Evolutionary conservation across 306 rosid species (phyloP).

Genomic region (Glycine latifolia): DNA sequence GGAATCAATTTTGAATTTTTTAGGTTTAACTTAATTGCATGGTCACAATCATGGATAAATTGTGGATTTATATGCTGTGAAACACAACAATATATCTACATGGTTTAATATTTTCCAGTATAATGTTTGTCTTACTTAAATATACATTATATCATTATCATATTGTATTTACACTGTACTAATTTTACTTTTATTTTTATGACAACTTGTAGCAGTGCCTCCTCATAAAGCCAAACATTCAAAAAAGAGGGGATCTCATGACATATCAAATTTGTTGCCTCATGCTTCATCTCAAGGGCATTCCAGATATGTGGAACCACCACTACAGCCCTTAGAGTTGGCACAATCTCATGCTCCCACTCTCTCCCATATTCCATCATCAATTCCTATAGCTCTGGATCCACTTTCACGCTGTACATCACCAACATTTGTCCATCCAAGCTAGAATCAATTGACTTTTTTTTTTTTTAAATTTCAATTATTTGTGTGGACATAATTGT

Average conservation of each 20-base stretch:
- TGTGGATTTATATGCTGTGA: background rate
- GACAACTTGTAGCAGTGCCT: background rate
- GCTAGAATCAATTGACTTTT: background rate
- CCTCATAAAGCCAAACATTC: conserved; percentile 9
- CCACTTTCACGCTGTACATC: background rate
- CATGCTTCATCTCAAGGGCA: background rate
- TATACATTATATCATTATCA: too few relatives aligned
- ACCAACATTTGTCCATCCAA: background rate
- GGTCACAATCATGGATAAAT: background rate
- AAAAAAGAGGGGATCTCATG: background rate
- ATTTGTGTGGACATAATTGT: background rate
- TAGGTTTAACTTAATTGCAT: background rate
- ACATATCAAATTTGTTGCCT: background rate
- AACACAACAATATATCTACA: too few relatives aligned
- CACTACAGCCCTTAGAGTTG: background rate
- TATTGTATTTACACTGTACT: too few relatives aligned
- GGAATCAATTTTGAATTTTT: background rate
- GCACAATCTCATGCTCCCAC: background rate
- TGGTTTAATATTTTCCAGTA: too few relatives aligned
- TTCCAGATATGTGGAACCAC: background rate
- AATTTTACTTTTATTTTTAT: too few relatives aligned
- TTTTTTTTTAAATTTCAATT: background rate
- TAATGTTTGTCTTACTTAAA: too few relatives aligned
- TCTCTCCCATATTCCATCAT: background rate
- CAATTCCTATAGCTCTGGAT: background rate